Evolutionary conservation across 768 basidiomycete species (phyloP).

Genomic region (Leccinum barrowsii): DNA sequence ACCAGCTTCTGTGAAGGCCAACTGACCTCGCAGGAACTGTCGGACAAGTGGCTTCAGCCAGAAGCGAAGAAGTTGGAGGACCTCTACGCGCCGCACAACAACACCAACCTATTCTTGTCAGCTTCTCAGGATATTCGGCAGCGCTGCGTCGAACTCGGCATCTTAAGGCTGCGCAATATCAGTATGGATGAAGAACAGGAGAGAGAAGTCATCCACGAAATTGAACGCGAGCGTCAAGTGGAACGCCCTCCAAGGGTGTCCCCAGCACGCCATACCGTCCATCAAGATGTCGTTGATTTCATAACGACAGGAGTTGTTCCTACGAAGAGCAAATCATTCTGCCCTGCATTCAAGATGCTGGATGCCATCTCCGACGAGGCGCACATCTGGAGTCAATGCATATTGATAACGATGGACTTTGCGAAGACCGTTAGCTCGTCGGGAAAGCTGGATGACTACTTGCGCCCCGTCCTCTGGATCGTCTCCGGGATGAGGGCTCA

Average conservation of each 20-base stretch:
- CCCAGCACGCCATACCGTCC: conserved; percentile 22
- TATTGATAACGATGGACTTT: conserved; percentile 20
- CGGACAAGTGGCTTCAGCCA: conserved; percentile 36
- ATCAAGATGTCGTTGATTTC: conserved; percentile 21
- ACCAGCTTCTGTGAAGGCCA: conserved; percentile 9
- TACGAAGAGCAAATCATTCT: conserved; percentile 17
- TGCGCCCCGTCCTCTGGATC: conserved; percentile 32
- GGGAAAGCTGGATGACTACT: conserved; percentile 8
- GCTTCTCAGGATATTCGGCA: neutral
- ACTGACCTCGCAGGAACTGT: conserved; percentile 8
- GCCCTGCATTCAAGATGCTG: conserved; percentile 12
- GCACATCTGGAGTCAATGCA: conserved; percentile 15
- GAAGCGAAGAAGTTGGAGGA: conserved; percentile 39
- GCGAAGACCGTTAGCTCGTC: conserved; percentile 6
- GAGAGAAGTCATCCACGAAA: conserved; percentile 44
- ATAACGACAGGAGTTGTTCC: conserved; percentile 30
- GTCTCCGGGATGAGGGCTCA: conserved; percentile 8
- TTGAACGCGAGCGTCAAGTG: conserved; percentile 39
- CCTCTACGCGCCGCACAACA: neutral
- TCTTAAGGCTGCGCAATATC: neutral
- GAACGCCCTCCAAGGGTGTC: conserved; percentile 33
- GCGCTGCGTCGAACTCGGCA: conserved; percentile 9
- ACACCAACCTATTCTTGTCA: neutral
- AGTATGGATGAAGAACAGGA: conserved; percentile 36
- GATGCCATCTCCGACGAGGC: conserved; percentile 15